phyloP scores from a whole-genome alignment of 345 rosid species.

The Eucalyptus pauciflora region DNA sequence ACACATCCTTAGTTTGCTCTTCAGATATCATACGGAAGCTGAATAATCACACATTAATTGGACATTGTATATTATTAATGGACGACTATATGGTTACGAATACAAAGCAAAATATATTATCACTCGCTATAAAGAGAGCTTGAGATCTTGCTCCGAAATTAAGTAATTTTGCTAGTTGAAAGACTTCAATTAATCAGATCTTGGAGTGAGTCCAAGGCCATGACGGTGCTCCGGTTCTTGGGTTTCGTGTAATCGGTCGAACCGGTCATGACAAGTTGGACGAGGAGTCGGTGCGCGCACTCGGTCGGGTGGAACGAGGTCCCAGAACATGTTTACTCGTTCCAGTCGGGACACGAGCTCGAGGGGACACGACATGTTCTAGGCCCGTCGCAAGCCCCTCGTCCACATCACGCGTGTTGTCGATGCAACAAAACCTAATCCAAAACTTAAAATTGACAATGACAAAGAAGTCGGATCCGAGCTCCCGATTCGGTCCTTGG shows the following conservation, averaged over 20 bases:
- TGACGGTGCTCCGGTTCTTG: slow-evolving; percentile 31
- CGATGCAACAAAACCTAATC: slow-evolving; percentile 27
- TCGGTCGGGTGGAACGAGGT: slow-evolving; percentile 29
- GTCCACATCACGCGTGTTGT: slow-evolving; percentile 29
- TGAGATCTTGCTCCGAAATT: too few relatives aligned
- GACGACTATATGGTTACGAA: too few relatives aligned
- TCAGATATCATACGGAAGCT: accelerated
- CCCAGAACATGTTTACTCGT: slow-evolving; percentile 23
- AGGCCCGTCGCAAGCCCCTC: slow-evolving; percentile 31
- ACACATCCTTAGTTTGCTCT: too few relatives aligned
- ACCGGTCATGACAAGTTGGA: slow-evolving; percentile 6
- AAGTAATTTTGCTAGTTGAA: background rate
- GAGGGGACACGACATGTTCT: slow-evolving; percentile 21
- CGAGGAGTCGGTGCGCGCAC: slow-evolving; percentile 12
- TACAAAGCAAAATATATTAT: too few relatives aligned
- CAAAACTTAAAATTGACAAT: background rate
- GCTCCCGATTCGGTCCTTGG: slow-evolving; percentile 10
- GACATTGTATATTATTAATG: too few relatives aligned
- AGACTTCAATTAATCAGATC: background rate
- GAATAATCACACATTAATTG: too few relatives aligned
- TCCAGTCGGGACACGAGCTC: slow-evolving; percentile 28
- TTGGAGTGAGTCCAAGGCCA: slow-evolving; percentile 16
- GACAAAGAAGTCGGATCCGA: slow-evolving; percentile 24
- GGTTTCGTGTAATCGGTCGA: slow-evolving; percentile 15
- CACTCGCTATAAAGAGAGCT: too few relatives aligned